Evolutionary conservation across 1,139 yeast species (phyloP), one percentile per base, ranked within the genome.

Genomic region (Debaryomyces udenii): DNA sequence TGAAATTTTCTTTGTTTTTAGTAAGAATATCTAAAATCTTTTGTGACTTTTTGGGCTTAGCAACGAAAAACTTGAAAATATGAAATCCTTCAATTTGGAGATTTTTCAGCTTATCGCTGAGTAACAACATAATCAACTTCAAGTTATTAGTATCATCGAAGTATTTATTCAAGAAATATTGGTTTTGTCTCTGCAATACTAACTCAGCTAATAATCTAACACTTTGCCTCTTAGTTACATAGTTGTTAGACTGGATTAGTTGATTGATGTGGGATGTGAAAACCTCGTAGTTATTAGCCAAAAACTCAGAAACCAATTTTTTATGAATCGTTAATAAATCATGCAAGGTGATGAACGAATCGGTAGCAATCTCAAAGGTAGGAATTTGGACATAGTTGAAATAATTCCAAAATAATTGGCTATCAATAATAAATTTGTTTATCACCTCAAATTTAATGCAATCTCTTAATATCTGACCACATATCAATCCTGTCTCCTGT

Each of bases 191-290:
- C 44, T 81, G 81, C 44, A 88, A 72, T n/a, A 93, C 83, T 50
- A 93, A 70, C 44, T 83, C 86, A 16, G 86, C 80, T 49, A 91
- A 71, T 30, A 93, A 68, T 53, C 91, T 84, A 20, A 90, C 81
- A 36, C 95, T 83, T 63, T 93, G 99, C 47, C 99, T 78, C 58
- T 90, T 89, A 4, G 96, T 89, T 28, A 93, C 97, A 61, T 93
- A 93, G 61, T 87, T 90, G 16, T 80, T 79, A 38, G 89, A 84
- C 37, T 81, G 78, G 51, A 93, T 83, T 46, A 91, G 66, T 45
- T 72, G 72, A 59, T 87, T 89, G 51, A 89, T 83, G 48, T 70
- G 68, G 30, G 63, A 59, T 27, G 82, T 83, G 62, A 93, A 88
- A 26, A 57, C 56, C 2, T 70, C 76, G 43, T 80, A 72, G 53